Conservation (phyloP, 2,329 filamentous ascomycete genomes). For the Pseudocercospora ulei region DNA sequence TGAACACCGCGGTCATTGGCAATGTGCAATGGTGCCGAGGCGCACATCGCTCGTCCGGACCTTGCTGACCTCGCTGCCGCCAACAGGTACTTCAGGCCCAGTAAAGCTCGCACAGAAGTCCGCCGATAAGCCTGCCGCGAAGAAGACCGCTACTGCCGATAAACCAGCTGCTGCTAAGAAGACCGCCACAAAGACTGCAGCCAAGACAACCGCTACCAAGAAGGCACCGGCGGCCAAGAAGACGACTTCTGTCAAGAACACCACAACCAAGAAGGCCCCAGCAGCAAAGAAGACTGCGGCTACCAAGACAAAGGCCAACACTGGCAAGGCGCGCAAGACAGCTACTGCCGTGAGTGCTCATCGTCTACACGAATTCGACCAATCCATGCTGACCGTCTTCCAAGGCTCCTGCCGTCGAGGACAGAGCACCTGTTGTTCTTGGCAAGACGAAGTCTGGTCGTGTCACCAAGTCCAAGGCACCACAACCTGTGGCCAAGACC, state of each 20-base stretch:
- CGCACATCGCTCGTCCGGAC: constrained; percentile 6
- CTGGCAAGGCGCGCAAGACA: constrained; percentile 41
- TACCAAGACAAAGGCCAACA: constrained; percentile 40
- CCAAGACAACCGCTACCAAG: constrained; percentile 32
- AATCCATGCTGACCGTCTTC: constrained; percentile 17
- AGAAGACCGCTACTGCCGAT: constrained; percentile 37
- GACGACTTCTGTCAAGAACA: constrained; percentile 47
- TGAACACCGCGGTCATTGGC: constrained; percentile 8
- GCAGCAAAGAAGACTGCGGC: constrained; percentile 32
- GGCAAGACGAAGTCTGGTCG: constrained; percentile 80
- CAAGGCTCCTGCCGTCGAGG: constrained; percentile 56
- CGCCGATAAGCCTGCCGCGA: constrained; percentile 29
- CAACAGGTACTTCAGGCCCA: constrained; percentile 38
- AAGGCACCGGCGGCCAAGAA: constrained; percentile 43
- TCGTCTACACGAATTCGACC: not conserved
- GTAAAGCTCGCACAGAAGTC: constrained; percentile 35
- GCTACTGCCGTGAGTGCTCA: constrained; percentile 29
- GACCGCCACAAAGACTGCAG: constrained; percentile 35
- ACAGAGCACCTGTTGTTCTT: constrained; percentile 57
- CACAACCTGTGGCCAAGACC: constrained; percentile 41
- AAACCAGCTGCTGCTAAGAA: constrained; percentile 42
- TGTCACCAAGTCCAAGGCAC: constrained; percentile 59
- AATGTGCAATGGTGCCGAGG: constrained; percentile 8
- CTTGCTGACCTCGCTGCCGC: constrained; percentile 39
- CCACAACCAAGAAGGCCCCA: constrained; percentile 40